A percentile compares a stretch with the other conserved stretches of the same genome.
These are phyloP conservation scores for Kwoniella heveanensis DNA, from an alignment of 768 basidiomycete genomes.

Conservation along the genomic window DNA sequence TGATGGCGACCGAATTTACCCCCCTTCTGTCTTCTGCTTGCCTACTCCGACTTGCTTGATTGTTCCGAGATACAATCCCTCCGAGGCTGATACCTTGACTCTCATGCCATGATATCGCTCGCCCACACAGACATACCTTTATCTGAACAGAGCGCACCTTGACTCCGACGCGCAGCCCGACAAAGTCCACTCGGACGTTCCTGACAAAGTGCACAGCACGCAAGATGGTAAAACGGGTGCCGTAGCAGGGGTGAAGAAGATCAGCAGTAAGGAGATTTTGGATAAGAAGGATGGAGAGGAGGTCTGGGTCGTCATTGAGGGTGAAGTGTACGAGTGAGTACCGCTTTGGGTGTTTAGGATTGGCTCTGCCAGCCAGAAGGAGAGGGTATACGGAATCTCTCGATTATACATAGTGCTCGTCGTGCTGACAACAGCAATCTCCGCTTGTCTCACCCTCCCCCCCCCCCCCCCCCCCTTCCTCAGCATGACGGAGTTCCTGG, in stretches of 20 bases:
- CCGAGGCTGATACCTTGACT: neutral
- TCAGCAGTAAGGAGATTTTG: slow-evolving; percentile 38
- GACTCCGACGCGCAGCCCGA: slow-evolving; percentile 29
- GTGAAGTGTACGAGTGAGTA: slow-evolving; percentile 50
- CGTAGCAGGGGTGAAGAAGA: neutral
- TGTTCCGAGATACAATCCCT: slow-evolving; percentile 1
- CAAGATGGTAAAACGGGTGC: slow-evolving; percentile 3
- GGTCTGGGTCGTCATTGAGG: slow-evolving; percentile 51
- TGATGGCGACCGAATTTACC: too few relatives aligned
- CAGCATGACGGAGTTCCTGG: slow-evolving; percentile 50
- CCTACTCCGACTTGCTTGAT: too few relatives aligned
- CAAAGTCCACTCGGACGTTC: slow-evolving; percentile 12
- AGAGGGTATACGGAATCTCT: too few relatives aligned
- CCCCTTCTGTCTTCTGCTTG: too few relatives aligned
- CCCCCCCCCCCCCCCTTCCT: neutral
- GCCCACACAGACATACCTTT: slow-evolving; percentile 30
- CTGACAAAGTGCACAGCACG: slow-evolving; percentile 23
- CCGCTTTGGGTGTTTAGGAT: neutral
- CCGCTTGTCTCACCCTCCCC: too few relatives aligned
- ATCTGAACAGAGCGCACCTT: slow-evolving; percentile 29
- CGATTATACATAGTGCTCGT: too few relatives aligned
- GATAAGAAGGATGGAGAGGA: slow-evolving; percentile 36
- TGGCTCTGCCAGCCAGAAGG: too few relatives aligned
- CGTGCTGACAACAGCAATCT: neutral
- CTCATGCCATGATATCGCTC: too few relatives aligned